Evolutionary conservation across 208 protist species (phyloP).

Genomic region (Leishmania arabica): DNA sequence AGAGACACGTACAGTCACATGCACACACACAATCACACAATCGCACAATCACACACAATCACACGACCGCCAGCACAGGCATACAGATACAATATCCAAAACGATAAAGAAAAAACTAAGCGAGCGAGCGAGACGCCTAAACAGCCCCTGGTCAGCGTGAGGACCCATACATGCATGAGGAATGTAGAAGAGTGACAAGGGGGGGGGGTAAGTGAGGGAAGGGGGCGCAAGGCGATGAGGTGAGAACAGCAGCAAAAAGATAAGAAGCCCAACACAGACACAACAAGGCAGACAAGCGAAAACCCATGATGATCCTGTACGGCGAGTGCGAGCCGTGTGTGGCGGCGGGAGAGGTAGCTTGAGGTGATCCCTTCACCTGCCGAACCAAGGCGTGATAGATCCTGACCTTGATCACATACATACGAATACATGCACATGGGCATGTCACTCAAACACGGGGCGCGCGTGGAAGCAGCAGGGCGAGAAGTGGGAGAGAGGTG

Average conservation of each 20-base stretch:
- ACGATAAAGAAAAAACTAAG: conserved; percentile 12
- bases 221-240: not conserved
- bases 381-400: not conserved
- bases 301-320: not conserved
- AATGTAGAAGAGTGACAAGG: not conserved
- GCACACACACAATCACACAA: not conserved
- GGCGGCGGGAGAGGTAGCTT: too few relatives aligned
- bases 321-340: not conserved
- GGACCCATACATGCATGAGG: not conserved
- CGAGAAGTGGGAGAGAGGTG: not conserved
- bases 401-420: conserved; percentile 1
- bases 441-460: not conserved
- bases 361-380: not conserved
- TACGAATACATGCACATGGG: conserved; percentile 8
- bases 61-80: not conserved
- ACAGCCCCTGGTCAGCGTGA: not conserved
- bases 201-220: not conserved
- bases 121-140: not conserved
- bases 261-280: not conserved
- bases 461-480: not conserved
- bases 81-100: not conserved
- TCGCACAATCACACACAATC: not conserved
- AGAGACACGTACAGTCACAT: not conserved
- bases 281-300: not conserved
- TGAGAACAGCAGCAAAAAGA: not conserved